Evolutionary conservation across 192 early-diverging fungal genomes (phyloP).

Genomic region (Mortierella claussenii): DNA sequence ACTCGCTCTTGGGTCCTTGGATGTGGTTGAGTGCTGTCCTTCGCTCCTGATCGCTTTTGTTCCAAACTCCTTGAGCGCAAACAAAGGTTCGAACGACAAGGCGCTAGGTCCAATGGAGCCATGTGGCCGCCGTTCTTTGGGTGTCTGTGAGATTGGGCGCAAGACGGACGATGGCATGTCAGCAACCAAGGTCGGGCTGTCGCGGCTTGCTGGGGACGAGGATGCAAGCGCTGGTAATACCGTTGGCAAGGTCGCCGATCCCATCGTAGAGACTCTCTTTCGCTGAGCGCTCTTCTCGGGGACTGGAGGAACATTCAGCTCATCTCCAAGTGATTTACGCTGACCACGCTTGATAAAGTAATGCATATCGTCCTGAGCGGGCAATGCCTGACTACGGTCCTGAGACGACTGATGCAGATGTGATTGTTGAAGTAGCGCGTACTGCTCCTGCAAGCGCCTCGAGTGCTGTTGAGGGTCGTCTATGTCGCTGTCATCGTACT

Average conservation of each 20-base stretch:
- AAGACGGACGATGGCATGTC: constrained; percentile 6
- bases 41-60: constrained; percentile 2
- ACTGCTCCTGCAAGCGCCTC: constrained; percentile 41
- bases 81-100: constrained; percentile 41
- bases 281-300: constrained; percentile 43
- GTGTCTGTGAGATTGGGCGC: constrained; percentile 4
- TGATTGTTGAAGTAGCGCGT: constrained; percentile 29
- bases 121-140: constrained; percentile 14
- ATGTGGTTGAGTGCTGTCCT: not conserved
- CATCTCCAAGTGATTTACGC: constrained; percentile 42
- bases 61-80: constrained; percentile 26
- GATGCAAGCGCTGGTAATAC: constrained; percentile 20
- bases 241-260: constrained; percentile 12
- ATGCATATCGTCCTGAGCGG: not conserved
- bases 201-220: not conserved
- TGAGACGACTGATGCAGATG: constrained; percentile 13
- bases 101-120: constrained; percentile 19
- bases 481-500: constrained; percentile 44
- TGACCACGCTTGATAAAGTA: constrained; percentile 18
- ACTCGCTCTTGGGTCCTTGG: constrained; percentile 5
- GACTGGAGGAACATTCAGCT: constrained; percentile 28
- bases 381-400: not conserved
- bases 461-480: constrained; percentile 23
- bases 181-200: not conserved
- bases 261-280: constrained; percentile 46